phyloP scores from a whole-genome alignment of 2,329 filamentous ascomycete genomes.

The Fulvia fulva region DNA sequence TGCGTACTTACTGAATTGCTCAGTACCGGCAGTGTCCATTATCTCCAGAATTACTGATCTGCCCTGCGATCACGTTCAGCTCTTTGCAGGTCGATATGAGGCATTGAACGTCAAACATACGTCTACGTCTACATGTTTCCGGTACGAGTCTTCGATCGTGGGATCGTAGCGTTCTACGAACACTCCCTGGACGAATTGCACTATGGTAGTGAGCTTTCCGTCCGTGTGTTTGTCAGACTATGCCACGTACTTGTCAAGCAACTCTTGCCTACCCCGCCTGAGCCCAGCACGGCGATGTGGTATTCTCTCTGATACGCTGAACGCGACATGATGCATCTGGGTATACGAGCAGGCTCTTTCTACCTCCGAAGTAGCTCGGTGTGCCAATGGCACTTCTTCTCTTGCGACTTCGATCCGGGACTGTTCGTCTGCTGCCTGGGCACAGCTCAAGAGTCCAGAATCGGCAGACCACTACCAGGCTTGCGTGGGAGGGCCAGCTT shows the following conservation, averaged over 20 bases:
- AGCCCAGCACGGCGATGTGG: slow-evolving; percentile 76
- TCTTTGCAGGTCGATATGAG: not conserved
- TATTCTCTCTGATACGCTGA: slow-evolving; percentile 53
- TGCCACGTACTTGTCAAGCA: slow-evolving; percentile 70
- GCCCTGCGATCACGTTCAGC: slow-evolving; percentile 51
- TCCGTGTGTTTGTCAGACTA: slow-evolving; percentile 2
- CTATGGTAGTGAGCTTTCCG: slow-evolving; percentile 41
- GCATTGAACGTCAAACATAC: slow-evolving; percentile 54
- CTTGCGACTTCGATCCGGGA: not conserved
- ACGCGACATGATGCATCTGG: slow-evolving; percentile 29
- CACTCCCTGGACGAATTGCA: slow-evolving; percentile 90
- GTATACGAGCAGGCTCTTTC: not conserved
- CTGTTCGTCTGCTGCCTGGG: not conserved
- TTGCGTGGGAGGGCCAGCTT: not conserved
- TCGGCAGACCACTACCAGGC: not conserved
- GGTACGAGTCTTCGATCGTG: slow-evolving; percentile 60
- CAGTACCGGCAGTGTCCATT: slow-evolving; percentile 84
- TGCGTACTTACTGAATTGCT: slow-evolving; percentile 74
- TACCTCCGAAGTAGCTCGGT: not conserved
- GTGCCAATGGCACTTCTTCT: not conserved
- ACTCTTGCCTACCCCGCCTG: slow-evolving; percentile 87
- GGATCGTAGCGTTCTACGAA: slow-evolving; percentile 77
- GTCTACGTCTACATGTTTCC: slow-evolving; percentile 68
- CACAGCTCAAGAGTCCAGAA: not conserved
- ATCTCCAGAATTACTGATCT: slow-evolving; percentile 88